Evolutionary conservation across 345 rosid species (phyloP).

Genomic region (Crucihimalaya himalaica): DNA sequence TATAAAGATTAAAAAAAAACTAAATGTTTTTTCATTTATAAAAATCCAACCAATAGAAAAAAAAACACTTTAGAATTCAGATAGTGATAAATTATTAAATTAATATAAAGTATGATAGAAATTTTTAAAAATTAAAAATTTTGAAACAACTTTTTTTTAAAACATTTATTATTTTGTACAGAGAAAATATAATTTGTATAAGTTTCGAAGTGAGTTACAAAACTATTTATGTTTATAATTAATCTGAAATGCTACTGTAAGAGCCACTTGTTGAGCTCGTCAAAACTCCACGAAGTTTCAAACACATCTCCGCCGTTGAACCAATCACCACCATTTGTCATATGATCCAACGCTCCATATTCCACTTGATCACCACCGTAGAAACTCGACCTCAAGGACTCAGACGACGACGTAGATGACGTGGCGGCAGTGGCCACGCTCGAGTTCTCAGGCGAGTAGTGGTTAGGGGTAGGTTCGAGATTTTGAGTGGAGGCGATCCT

Average conservation of each 20-base stretch:
- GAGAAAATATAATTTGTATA: no score
- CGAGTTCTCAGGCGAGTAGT: slow-evolving; percentile 15
- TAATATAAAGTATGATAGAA: no score
- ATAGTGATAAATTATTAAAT: no score
- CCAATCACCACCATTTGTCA: background rate
- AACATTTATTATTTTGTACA: no score
- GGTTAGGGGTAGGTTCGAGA: background rate
- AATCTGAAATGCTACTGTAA: background rate
- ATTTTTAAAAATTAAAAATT: no score
- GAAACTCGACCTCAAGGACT: slow-evolving; percentile 13
- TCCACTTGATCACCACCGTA: slow-evolving; percentile 8
- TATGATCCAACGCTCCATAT: slow-evolving; percentile 16
- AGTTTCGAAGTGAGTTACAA: background rate
- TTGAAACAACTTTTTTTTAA: no score
- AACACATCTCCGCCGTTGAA: background rate
- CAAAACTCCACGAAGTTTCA: slow-evolving; percentile 25
- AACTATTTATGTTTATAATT: background rate
- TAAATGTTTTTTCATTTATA: no score
- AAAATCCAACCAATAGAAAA: no score
- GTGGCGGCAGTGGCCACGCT: slow-evolving; percentile 18
- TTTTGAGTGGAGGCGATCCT: slow-evolving; percentile 13
- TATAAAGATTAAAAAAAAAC: no score
- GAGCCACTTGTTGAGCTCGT: slow-evolving; percentile 29
- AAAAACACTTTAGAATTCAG: no score
- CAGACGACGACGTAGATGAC: slow-evolving; percentile 6